A percentile compares a stretch with the other conserved stretches of the same genome.
phyloP scores from a whole-genome alignment of 441 rosid species.

The Brassica hybrid region DNA sequence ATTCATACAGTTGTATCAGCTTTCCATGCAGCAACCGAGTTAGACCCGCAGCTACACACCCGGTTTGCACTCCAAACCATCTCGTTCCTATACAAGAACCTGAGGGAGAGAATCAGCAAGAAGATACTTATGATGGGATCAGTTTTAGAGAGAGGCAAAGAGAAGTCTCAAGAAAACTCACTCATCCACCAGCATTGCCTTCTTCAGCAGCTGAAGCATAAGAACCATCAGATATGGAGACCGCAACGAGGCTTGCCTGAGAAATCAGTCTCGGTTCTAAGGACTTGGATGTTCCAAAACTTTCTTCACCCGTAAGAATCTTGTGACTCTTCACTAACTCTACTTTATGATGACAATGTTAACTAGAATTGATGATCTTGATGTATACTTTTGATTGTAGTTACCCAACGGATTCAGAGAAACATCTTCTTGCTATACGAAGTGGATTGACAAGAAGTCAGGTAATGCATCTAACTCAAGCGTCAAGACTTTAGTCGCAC shows the following conservation, averaged over 20 bases:
- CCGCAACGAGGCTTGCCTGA: slow-evolving; percentile 96
- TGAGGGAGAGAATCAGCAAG: slow-evolving; percentile 84
- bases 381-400: slow-evolving; percentile 44
- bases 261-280: slow-evolving; percentile 80
- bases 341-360: slow-evolving; percentile 3
- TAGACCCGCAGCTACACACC: slow-evolving; percentile 80
- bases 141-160: slow-evolving; percentile 47
- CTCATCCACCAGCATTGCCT: slow-evolving; percentile 73
- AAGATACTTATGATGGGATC: slow-evolving; percentile 77
- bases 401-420: slow-evolving; percentile 96
- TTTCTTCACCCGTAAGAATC: slow-evolving; percentile 90
- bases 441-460: slow-evolving; percentile 96
- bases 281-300: slow-evolving; percentile 97
- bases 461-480: slow-evolving; percentile 48
- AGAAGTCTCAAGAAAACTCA: slow-evolving; percentile 53
- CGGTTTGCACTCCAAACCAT: slow-evolving; percentile 78
- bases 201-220: slow-evolving; percentile 73
- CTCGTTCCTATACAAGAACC: slow-evolving; percentile 67
- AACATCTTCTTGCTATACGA: slow-evolving; percentile 86
- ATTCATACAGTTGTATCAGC: slow-evolving; percentile 89
- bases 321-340: slow-evolving; percentile 3
- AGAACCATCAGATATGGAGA: slow-evolving; percentile 82
- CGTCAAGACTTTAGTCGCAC: not conserved
- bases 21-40: slow-evolving; percentile 89
- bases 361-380: not conserved